Percentiles rank a stretch among this genome's conserved stretches.
Conservation (phyloP, 2,329 filamentous ascomycete genomes). For the Colletotrichum horii region DNA sequence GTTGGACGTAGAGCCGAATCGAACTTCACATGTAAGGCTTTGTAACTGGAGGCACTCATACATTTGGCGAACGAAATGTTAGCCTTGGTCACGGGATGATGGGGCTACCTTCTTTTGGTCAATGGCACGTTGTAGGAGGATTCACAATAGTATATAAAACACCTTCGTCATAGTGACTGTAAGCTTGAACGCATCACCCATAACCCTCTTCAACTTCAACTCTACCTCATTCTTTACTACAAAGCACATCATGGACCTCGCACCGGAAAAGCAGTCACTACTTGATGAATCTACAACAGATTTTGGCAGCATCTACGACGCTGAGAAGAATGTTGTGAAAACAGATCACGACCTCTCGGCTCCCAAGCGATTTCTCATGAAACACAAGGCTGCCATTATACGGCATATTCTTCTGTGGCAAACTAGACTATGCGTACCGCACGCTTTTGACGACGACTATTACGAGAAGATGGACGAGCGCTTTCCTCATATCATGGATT, state of each 20-base stretch:
- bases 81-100: neutral
- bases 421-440: neutral
- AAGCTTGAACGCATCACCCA: neutral
- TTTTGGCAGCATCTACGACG: neutral
- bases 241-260: neutral
- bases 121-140: neutral
- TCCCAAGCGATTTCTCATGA: neutral
- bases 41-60: neutral
- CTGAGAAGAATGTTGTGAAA: neutral
- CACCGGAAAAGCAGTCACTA: neutral
- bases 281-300: neutral
- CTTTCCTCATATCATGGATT: too few species aligned
- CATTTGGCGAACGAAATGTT: neutral
- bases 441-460: neutral
- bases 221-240: fast-evolving
- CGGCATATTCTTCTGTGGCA: neutral
- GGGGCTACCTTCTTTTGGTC: neutral
- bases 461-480: too few species aligned
- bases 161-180: neutral
- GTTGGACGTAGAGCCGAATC: neutral
- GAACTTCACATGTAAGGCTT: neutral
- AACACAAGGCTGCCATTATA: neutral
- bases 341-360: fast-evolving
- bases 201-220: neutral
- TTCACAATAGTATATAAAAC: too few species aligned